Evolutionary conservation across 768 basidiomycete species (phyloP).

Genomic region (Crucibulum laeve): DNA sequence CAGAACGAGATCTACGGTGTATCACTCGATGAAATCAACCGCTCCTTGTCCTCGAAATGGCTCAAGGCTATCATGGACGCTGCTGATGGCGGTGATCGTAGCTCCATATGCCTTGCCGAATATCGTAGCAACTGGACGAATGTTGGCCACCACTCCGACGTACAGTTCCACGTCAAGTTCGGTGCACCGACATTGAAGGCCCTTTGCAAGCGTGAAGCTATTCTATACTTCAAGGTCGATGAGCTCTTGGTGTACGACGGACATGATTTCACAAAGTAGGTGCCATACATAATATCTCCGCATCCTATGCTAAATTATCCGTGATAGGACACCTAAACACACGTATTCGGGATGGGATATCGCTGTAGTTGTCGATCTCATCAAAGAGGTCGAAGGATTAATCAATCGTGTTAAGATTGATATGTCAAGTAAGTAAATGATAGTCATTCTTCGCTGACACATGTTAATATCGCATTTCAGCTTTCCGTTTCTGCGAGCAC

Average conservation of each 20-base stretch:
- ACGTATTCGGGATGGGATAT: slow-evolving; percentile 10
- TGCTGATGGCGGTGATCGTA: slow-evolving; percentile 5
- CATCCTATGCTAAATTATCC: neutral
- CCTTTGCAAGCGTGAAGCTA: slow-evolving; percentile 14
- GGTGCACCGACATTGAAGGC: slow-evolving; percentile 12
- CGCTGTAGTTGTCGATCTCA: slow-evolving; percentile 11
- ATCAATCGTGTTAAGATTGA: slow-evolving; percentile 9
- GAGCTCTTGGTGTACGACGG: slow-evolving; percentile 9
- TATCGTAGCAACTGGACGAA: slow-evolving; percentile 10
- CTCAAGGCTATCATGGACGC: slow-evolving; percentile 6
- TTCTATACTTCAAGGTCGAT: slow-evolving; percentile 12
- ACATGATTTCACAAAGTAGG: slow-evolving; percentile 7
- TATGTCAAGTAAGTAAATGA: slow-evolving; percentile 8
- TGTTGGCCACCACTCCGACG: slow-evolving; percentile 6
- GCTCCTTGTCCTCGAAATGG: slow-evolving; percentile 9
- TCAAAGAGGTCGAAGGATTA: slow-evolving; percentile 8
- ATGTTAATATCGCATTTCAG: neutral
- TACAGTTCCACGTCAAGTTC: slow-evolving; percentile 16
- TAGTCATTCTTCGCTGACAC: neutral
- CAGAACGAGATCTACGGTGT: slow-evolving; percentile 10
- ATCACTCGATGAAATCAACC: slow-evolving; percentile 11
- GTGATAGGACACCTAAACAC: slow-evolving; percentile 5
- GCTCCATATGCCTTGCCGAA: slow-evolving; percentile 10
- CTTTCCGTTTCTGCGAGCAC: slow-evolving; percentile 9
- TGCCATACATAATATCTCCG: neutral